These are phyloP conservation scores for Furcasterigmium sp. DNA, from an alignment of 2,329 filamentous ascomycete genomes.

Conservation along the genomic window DNA sequence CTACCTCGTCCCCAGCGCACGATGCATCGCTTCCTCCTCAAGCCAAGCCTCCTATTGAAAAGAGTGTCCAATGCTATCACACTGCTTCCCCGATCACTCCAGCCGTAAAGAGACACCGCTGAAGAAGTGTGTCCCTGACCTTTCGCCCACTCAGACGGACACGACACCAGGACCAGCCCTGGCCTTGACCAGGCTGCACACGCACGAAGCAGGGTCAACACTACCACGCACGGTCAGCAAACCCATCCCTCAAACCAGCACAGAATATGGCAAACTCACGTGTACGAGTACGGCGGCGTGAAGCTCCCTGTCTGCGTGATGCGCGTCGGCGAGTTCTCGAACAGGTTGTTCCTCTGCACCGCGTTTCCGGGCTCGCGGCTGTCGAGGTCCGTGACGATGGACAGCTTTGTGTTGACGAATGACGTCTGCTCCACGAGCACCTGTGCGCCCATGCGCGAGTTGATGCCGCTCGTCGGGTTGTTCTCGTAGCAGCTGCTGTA, in stretches of 20 bases:
- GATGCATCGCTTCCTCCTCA: no score
- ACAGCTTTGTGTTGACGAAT: constrained; percentile 37
- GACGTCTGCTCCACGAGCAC: constrained; percentile 46
- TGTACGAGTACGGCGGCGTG: constrained; percentile 28
- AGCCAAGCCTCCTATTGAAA: no score
- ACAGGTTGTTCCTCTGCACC: constrained; percentile 37
- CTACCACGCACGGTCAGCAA: constrained; percentile 5
- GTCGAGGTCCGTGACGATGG: constrained; percentile 35
- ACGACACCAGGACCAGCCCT: constrained; percentile 11
- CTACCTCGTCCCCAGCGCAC: no score
- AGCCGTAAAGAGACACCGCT: no score
- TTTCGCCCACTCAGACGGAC: neutral
- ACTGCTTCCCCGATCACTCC: no score
- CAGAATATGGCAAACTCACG: constrained; percentile 15
- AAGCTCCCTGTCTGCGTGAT: constrained; percentile 28
- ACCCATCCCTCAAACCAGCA: neutral
- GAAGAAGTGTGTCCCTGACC: no score
- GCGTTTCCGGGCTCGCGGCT: constrained; percentile 39
- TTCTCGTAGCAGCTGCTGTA: constrained; percentile 36
- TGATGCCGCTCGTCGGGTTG: constrained; percentile 39
- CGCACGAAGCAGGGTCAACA: constrained; percentile 15
- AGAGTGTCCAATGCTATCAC: no score
- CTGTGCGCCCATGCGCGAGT: constrained; percentile 42
- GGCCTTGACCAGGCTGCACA: constrained; percentile 14
- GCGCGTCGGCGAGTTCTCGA: constrained; percentile 25